Evolutionary conservation across 2,329 filamentous ascomycete genomes (phyloP).

Genomic region (Cladosporium sp.): DNA sequence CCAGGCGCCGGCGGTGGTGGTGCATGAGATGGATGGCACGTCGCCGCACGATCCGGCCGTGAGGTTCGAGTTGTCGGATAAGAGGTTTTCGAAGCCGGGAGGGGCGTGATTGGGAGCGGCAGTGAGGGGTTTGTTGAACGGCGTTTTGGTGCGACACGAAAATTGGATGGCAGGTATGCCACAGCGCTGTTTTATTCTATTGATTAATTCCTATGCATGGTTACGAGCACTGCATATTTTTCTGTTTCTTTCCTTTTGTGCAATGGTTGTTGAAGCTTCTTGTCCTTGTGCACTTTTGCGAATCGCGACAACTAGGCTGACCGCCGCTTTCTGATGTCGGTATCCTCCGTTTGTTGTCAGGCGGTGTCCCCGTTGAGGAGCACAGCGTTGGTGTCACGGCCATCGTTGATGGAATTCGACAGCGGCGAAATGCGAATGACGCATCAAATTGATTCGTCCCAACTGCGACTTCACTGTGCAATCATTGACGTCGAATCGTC

Average conservation of each 20-base stretch:
- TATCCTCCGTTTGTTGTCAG: too few species aligned
- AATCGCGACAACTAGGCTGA: too few species aligned
- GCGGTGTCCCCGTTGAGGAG: too few species aligned
- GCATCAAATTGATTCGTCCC: too few species aligned
- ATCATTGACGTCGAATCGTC: too few species aligned
- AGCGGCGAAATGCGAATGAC: too few species aligned
- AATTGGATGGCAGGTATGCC: not conserved
- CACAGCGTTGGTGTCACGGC: too few species aligned
- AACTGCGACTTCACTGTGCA: too few species aligned
- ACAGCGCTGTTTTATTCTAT: not conserved
- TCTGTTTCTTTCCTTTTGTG: too few species aligned
- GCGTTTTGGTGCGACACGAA: conserved; percentile 3
- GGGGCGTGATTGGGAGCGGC: not conserved
- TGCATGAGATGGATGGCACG: conserved; percentile 11
- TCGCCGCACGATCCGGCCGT: conserved; percentile 6
- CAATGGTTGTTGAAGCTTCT: not conserved
- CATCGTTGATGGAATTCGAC: too few species aligned
- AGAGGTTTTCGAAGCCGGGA: conserved; percentile 5
- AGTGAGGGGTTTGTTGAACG: not conserved
- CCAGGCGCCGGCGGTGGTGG: conserved; percentile 3
- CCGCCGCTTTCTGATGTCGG: too few species aligned
- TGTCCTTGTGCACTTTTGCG: not conserved
- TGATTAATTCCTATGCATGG: not conserved
- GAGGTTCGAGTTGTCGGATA: conserved; percentile 4
- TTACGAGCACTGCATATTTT: not conserved